phyloP scores from a whole-genome alignment of 352 stramenopile genomes.

The Pythium brassicae region DNA sequence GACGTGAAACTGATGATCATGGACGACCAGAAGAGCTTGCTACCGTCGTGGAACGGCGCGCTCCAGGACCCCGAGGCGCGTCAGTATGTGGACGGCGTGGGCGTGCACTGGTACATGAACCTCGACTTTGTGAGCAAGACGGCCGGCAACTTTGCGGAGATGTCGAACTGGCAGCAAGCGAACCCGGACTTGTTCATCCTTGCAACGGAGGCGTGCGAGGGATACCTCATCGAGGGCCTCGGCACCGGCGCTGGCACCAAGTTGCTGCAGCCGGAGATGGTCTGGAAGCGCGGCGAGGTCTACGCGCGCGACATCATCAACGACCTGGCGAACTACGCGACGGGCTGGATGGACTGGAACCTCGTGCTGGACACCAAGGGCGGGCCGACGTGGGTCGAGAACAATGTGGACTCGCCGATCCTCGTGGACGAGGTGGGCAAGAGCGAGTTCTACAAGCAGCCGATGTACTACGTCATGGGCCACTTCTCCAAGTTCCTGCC shows the following conservation, averaged over 20 bases:
- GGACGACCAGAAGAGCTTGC: constrained; percentile 79
- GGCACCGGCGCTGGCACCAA: constrained; percentile 47
- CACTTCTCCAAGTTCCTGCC: constrained; percentile 75
- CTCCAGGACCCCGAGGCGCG: constrained; percentile 42
- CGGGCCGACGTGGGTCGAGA: constrained; percentile 72
- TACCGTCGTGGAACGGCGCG: constrained; percentile 39
- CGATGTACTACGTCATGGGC: constrained; percentile 77
- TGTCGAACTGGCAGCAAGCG: constrained; percentile 45
- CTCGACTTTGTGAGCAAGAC: constrained; percentile 44
- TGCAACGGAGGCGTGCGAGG: constrained; percentile 74
- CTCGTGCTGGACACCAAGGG: constrained; percentile 66
- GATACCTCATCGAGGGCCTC: constrained; percentile 46
- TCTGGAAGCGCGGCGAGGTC: constrained; percentile 70
- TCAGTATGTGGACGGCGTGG: constrained; percentile 78
- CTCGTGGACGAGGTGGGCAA: constrained; percentile 52
- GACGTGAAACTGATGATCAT: constrained; percentile 79
- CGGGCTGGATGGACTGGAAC: constrained; percentile 89
- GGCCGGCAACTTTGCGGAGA: constrained; percentile 39
- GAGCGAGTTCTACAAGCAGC: constrained; percentile 76
- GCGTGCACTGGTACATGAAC: constrained; percentile 86
- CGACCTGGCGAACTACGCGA: constrained; percentile 74
- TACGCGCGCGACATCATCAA: constrained; percentile 86
- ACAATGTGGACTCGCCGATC: constrained; percentile 69
- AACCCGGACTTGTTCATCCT: constrained; percentile 80
- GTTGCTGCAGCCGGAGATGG: constrained; percentile 29